Base-by-base conservation (phyloP, 2,329 filamentous ascomycete species). In the Capronia coronata region DNA sequence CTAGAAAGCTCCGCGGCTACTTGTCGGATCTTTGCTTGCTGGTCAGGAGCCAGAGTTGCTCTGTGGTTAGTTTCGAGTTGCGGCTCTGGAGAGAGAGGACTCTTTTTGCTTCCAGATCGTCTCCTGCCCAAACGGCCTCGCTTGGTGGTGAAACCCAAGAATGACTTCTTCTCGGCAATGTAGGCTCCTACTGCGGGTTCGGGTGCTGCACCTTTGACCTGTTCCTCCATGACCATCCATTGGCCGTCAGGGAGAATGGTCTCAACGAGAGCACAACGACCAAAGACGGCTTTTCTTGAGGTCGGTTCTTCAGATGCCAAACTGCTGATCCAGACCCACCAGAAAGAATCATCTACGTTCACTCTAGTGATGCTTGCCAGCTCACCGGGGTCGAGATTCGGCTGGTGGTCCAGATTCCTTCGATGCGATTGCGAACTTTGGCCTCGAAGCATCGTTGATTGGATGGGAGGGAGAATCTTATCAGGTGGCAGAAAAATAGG, bases 291-390 rank as follows among this genome's bases (percentile, higher is more conserved):
- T 66, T 98, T 98, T 53, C 93, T 82, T 40, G 84, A 78, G 0
- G 82, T 69, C 0, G 90, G 86, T 70, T 98, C 93, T 63, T 98
- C 93, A 0, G 83, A 86, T 1, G 91, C 89, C 62, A 98, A 72
- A 74, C 91, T 97, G 60, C 82, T 94, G 77, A 98, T 97, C 93
- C 93, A 98, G 2, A 97, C 93, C 91, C 93, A 97, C 93, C 93
- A 98, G 67, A 98, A 98, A 1, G 89, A 85, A 65, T 97, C 91
- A 61, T 98, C 93, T 3, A 98, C 75, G 55, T 93, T 84, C 49
- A 97, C 79, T 30, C 78, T 78, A 19, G 80, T 86, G 63, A 98
- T 95, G 64, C 89, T 97, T 23, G 93, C 93, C 49, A 98, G 76
- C 74, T 98, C 93, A 44, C 89, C 93, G 0, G 91, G 93, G 57